A percentile compares a stretch with the other conserved stretches of the same genome.
These are phyloP conservation scores for Suhomyces prunicola DNA, from an alignment of 805 yeast species.

Conservation along the genomic window DNA sequence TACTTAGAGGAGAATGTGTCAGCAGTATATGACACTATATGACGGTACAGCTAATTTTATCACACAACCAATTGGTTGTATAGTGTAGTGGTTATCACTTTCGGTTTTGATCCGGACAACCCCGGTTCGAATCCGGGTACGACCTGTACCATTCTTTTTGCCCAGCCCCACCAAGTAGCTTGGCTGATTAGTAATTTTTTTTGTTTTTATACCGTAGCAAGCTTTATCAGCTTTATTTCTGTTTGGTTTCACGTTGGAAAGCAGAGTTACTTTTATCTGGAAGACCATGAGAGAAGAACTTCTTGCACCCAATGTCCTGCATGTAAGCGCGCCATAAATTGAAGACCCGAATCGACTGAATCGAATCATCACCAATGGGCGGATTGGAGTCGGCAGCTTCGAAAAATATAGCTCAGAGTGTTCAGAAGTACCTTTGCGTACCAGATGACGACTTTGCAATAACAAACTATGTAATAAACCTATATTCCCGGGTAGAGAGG, in stretches of 20 bases:
- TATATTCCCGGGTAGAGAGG: conserved; percentile 17
- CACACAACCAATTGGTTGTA: conserved; percentile 30
- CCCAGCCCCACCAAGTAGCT: neutral
- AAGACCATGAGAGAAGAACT: too few relatives aligned
- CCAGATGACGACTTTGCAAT: conserved; percentile 22
- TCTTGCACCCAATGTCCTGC: neutral
- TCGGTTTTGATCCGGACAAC: conserved; percentile 78
- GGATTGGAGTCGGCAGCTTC: neutral
- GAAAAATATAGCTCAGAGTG: conserved; percentile 1
- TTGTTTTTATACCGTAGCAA: too few relatives aligned
- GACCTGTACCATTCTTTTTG: conserved; percentile 42
- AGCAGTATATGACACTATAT: neutral
- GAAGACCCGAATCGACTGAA: neutral
- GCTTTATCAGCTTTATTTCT: too few relatives aligned
- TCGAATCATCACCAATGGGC: neutral
- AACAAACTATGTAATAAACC: conserved; percentile 24
- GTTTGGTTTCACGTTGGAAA: too few relatives aligned
- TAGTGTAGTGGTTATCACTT: conserved; percentile 80
- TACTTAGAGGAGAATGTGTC: neutral
- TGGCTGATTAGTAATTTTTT: too few relatives aligned
- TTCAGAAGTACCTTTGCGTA: conserved; percentile 15
- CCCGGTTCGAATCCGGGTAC: conserved; percentile 84
- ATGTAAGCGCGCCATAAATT: neutral
- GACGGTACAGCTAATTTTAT: neutral
- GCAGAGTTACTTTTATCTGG: too few relatives aligned